These are phyloP conservation scores for Medicago lupulina DNA, from an alignment of 306 rosid genomes.

Conservation along the genomic window DNA sequence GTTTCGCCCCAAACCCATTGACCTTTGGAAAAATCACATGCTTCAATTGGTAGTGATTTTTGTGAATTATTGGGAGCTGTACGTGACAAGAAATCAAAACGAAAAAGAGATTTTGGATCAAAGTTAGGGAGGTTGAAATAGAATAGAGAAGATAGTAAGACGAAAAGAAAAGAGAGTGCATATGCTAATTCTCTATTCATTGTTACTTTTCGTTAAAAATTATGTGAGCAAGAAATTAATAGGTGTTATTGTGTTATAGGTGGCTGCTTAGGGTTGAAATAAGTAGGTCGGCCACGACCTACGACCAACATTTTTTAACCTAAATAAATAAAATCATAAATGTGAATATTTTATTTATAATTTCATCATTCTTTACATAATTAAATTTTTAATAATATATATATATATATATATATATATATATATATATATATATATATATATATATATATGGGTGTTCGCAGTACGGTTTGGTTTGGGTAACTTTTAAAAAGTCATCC, in stretches of 20 bases:
- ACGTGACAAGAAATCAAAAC: constrained; percentile 49
- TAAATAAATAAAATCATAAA: background rate
- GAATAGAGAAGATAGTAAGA: constrained; percentile 46
- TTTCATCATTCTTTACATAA: no score
- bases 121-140: constrained; percentile 42
- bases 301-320: background rate
- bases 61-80: constrained; percentile 22
- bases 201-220: background rate
- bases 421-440: no score
- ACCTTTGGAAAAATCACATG: constrained; percentile 72
- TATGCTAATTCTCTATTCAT: constrained; percentile 57
- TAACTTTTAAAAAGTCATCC: no score
- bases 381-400: no score
- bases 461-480: no score
- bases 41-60: background rate
- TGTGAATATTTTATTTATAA: no score
- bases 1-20: constrained; percentile 68
- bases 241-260: background rate
- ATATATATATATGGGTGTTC: no score
- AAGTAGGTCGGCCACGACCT: background rate
- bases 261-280: background rate
- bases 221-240: background rate
- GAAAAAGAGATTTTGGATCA: constrained; percentile 45
- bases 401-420: no score
- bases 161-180: constrained; percentile 49